A percentile compares a stretch with the other conserved stretches of the same genome.
Evolutionary conservation across 2,329 filamentous ascomycete genomes (phyloP).

Genomic region (Fusarium ramigenum): DNA sequence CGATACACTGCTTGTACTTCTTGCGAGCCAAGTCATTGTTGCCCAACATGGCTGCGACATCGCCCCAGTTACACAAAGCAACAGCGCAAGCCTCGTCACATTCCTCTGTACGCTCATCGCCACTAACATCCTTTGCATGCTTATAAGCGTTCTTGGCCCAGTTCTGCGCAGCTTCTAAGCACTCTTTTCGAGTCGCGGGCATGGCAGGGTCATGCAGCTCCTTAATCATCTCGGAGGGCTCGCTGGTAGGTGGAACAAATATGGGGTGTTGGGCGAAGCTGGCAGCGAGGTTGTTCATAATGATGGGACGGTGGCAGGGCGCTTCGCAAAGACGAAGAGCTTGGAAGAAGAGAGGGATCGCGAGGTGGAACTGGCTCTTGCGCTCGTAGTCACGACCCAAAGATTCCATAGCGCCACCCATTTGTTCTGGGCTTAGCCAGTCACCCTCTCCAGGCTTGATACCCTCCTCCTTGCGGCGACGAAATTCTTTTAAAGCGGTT

Average conservation of each 20-base stretch:
- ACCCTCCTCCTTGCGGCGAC: conserved; percentile 72
- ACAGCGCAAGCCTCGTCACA: conserved; percentile 87
- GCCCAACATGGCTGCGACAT: conserved; percentile 81
- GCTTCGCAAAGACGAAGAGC: conserved; percentile 74
- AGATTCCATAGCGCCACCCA: conserved; percentile 78
- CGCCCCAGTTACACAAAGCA: conserved; percentile 86
- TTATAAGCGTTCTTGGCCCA: conserved; percentile 84
- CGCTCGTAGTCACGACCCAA: conserved; percentile 81
- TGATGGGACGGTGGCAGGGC: conserved; percentile 79
- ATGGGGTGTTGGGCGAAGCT: conserved; percentile 75
- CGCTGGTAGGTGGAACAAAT: conserved; percentile 42
- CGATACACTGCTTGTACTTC: conserved; percentile 74
- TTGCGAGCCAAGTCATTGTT: conserved; percentile 70
- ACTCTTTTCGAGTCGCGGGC: conserved; percentile 62
- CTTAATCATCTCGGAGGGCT: conserved; percentile 44
- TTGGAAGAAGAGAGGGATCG: conserved; percentile 86
- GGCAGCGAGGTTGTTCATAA: conserved; percentile 87
- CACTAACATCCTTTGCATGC: conserved; percentile 71
- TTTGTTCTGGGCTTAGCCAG: conserved; percentile 76
- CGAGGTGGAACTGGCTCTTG: conserved; percentile 79
- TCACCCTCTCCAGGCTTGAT: conserved; percentile 74
- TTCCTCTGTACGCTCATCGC: conserved; percentile 75
- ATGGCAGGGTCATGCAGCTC: conserved; percentile 44
- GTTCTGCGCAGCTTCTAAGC: conserved; percentile 74
- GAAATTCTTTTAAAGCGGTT: conserved; percentile 77